Conservation (phyloP, 306 rosid genomes). For the Macrotyloma uniflorum region DNA sequence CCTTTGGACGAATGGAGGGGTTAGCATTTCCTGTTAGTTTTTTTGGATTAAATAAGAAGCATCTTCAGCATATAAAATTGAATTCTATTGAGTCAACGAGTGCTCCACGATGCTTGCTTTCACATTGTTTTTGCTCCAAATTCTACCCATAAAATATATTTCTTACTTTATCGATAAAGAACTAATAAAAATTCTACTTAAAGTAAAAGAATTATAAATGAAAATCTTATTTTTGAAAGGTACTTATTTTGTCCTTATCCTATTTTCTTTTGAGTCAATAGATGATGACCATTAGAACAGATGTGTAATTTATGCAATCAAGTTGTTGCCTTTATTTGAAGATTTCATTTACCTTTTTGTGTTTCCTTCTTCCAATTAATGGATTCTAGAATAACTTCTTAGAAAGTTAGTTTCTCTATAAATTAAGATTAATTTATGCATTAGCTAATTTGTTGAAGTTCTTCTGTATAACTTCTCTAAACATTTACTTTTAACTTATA, state of each 20-base stretch:
- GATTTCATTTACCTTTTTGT: background rate
- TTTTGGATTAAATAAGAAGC: slow-evolving; percentile 17
- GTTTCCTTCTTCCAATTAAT: background rate
- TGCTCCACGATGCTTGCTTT: background rate
- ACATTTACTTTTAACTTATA: too few species aligned
- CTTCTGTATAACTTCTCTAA: too few species aligned
- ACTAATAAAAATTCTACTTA: background rate
- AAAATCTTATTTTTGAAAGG: background rate
- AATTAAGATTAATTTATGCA: too few species aligned
- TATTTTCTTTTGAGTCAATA: background rate
- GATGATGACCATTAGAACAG: background rate
- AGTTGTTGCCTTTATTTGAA: slow-evolving; percentile 1
- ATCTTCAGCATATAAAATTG: background rate
- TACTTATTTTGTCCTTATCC: background rate
- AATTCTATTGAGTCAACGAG: background rate
- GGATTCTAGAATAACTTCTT: background rate
- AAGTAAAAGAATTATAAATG: background rate
- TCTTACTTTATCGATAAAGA: background rate
- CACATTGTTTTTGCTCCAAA: background rate
- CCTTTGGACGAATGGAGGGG: background rate
- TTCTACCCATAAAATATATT: background rate
- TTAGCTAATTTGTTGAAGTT: too few species aligned
- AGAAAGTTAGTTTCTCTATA: too few species aligned
- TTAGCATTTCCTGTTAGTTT: background rate
- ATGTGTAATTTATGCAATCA: slow-evolving; percentile 16